A percentile compares a stretch with the other conserved stretches of the same genome.
Conservation (phyloP, 2,329 filamentous ascomycete genomes). For the Tolypocladium ovalisporum region DNA sequence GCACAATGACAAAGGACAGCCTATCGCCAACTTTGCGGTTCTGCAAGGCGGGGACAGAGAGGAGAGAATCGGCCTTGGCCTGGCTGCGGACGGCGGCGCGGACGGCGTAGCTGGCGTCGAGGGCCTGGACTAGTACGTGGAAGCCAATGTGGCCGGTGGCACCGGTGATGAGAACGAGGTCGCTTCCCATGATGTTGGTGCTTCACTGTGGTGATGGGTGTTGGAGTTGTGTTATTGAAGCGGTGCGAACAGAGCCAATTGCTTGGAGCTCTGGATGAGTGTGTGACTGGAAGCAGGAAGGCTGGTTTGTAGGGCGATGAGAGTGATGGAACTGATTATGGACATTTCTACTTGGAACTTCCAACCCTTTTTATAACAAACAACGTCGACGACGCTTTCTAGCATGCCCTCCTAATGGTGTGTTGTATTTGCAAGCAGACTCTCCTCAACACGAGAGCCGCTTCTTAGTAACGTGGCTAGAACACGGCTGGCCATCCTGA, state of each 20-base stretch:
- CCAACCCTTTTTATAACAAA: not conserved
- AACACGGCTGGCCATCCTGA: not conserved
- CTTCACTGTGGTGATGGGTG: not conserved
- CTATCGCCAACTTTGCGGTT: constrained; percentile 1
- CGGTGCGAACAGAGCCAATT: not conserved
- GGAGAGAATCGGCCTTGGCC: constrained; percentile 3
- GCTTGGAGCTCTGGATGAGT: not conserved
- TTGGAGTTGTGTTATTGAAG: not conserved
- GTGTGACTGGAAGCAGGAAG: not conserved
- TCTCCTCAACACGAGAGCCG: not conserved
- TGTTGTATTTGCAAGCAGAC: not conserved
- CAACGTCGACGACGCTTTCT: not conserved
- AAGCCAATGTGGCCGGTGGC: constrained; percentile 19
- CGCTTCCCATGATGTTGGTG: not conserved
- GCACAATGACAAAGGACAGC: constrained; percentile 18
- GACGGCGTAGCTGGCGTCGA: constrained; percentile 14
- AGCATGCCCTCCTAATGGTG: not conserved
- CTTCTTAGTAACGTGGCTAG: not conserved
- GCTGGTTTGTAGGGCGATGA: not conserved
- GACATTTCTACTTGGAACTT: not conserved
- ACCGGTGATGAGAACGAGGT: constrained; percentile 15
- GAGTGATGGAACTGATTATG: not conserved
- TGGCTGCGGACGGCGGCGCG: constrained; percentile 17
- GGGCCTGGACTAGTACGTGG: constrained; percentile 11
- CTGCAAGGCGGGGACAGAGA: constrained; percentile 5